Evolutionary conservation across 306 rosid species (phyloP), one percentile per base, ranked within the genome.

Genomic region (Astragalus glycyphyllos): DNA sequence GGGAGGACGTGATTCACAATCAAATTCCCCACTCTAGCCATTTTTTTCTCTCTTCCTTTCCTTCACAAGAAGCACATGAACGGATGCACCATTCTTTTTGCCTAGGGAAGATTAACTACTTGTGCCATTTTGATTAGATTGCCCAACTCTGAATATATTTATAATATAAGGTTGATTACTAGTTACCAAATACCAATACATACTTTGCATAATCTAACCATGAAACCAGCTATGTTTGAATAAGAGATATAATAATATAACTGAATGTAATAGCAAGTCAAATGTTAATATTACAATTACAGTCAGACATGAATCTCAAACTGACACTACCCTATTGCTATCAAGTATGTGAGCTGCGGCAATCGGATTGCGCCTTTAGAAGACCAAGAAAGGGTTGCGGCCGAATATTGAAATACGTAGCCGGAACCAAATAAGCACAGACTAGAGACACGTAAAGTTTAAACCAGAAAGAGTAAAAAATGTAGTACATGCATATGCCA

Each of bases 391-490:
- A 31, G 3, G 96, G 96, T 23, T 58, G 48, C 4, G 90, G 91
- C 75, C 89, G 80, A 63, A 81, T 55, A 71, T 87, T 81, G 72
- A 84, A 87, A 78, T 75, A 69, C 5, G 94, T 86, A 7, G 94
- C 96, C 0, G 83, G 65, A 45, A 67, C 76, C 75, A 87, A 74
- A 84, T 87, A 90, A 62, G 86, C 88, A 69, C 84, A 81, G 42
- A 65, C 93, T 65, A 78, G 58, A 63, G 77, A 75, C 11, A 86
- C 94, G 11, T 86, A 81, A 16, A 87, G 71, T 78, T 65, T 87
- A 74, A 84, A 87, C 94, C 93, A 90, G 78, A 81, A 16, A 20
- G 84, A 82, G 57, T 72, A 72, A 68, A 87, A 72, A 54, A 78
- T 77, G 55, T 37, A 70, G 79, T 80, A 86, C 13, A 83, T 48